Conservation (phyloP, 106 monocot genomes). For the Dendrobium officinale region DNA sequence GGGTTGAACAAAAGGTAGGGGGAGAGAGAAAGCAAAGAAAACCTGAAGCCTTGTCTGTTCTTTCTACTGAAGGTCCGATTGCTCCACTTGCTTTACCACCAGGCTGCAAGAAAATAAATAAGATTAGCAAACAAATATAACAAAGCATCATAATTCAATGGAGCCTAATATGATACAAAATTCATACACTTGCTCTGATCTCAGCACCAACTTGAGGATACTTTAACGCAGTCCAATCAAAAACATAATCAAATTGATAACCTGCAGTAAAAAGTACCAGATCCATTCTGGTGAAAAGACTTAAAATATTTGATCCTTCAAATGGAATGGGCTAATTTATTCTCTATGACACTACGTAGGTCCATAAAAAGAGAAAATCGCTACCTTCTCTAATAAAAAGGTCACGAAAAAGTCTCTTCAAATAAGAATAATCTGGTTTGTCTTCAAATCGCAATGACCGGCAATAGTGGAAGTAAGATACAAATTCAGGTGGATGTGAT, state of each 20-base stretch:
- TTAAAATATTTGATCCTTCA: background rate
- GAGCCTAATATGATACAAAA: conserved; percentile 1
- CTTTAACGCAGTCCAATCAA: conserved; percentile 87
- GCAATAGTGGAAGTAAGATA: conserved; percentile 10
- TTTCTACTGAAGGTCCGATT: conserved; percentile 46
- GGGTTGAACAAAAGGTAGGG: background rate
- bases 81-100: conserved; percentile 46
- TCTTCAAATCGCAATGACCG: conserved; percentile 8
- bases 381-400: conserved; percentile 11
- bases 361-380: background rate
- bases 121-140: background rate
- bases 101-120: conserved; percentile 23
- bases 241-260: conserved; percentile 87
- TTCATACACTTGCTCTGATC: conserved; percentile 41
- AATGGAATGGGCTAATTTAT: background rate
- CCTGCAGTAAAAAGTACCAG: conserved; percentile 36
- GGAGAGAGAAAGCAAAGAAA: background rate
- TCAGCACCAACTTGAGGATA: conserved; percentile 55
- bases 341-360: background rate
- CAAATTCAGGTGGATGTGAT: conserved; percentile 6
- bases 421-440: conserved; percentile 7
- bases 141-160: background rate
- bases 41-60: conserved; percentile 54
- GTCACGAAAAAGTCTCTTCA: conserved; percentile 9
- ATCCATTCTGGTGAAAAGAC: background rate